Conservation (phyloP, 1,284 basidiomycete species). For the Flammula alnicola region DNA sequence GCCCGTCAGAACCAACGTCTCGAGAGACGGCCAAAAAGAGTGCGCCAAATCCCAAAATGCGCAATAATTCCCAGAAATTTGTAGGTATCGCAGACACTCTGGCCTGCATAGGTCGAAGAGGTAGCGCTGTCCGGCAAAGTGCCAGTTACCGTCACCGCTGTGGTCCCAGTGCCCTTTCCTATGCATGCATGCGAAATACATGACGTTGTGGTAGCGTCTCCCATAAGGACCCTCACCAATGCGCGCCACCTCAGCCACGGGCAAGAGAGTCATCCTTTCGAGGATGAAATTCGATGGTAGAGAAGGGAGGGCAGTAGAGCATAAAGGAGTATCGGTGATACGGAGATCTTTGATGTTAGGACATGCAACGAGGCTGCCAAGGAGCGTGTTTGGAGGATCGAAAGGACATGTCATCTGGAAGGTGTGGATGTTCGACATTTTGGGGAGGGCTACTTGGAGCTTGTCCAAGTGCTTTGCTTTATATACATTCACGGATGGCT, state of each 20-base stretch:
- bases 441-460: slow-evolving; percentile 37
- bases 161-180: slow-evolving; percentile 39
- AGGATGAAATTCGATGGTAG: slow-evolving; percentile 34
- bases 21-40: slow-evolving; percentile 34
- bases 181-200: slow-evolving; percentile 41
- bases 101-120: slow-evolving; percentile 36
- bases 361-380: slow-evolving; percentile 37
- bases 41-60: slow-evolving; percentile 31
- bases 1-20: slow-evolving; percentile 41
- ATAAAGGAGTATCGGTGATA: slow-evolving; percentile 42
- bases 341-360: slow-evolving; percentile 37
- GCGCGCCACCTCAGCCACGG: slow-evolving; percentile 41
- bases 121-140: slow-evolving; percentile 31
- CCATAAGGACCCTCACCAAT: slow-evolving; percentile 43
- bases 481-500: slow-evolving; percentile 36
- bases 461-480: slow-evolving; percentile 40
- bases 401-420: slow-evolving; percentile 43
- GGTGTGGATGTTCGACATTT: slow-evolving; percentile 35
- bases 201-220: slow-evolving; percentile 34
- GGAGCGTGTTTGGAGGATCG: slow-evolving; percentile 38
- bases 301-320: slow-evolving; percentile 33
- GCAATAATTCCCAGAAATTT: slow-evolving; percentile 39
- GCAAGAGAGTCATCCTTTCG: slow-evolving; percentile 36
- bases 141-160: slow-evolving; percentile 24
- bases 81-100: slow-evolving; percentile 32